These are phyloP conservation scores for Persicaria tinctoria DNA, from an alignment of 148 eudicot genomes.

Conservation along the genomic window DNA sequence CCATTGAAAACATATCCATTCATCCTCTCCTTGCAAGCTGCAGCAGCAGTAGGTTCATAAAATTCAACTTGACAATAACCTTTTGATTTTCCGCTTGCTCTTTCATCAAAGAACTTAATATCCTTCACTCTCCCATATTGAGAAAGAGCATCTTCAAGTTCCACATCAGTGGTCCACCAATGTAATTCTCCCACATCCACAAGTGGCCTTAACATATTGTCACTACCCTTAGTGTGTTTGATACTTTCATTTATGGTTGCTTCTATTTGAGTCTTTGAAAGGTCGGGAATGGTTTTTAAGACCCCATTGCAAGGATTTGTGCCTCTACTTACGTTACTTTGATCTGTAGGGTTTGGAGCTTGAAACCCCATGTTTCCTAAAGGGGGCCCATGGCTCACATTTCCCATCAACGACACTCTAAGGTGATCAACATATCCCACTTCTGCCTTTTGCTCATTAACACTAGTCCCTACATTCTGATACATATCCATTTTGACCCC, in stretches of 20 bases:
- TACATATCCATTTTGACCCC: slow-evolving; percentile 30
- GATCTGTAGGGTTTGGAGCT: slow-evolving; percentile 36
- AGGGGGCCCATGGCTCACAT: slow-evolving; percentile 32
- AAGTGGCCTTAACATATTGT: slow-evolving; percentile 43
- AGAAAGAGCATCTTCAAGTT: slow-evolving; percentile 65
- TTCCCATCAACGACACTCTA: slow-evolving; percentile 27
- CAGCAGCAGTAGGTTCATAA: slow-evolving; percentile 50
- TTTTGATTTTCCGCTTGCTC: slow-evolving; percentile 96
- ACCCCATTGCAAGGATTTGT: slow-evolving; percentile 31
- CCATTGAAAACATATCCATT: slow-evolving; percentile 78
- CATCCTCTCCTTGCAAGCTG: slow-evolving; percentile 89
- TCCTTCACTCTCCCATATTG: slow-evolving; percentile 86
- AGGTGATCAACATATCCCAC: slow-evolving; percentile 16
- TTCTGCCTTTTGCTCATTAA: slow-evolving; percentile 36
- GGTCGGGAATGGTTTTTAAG: slow-evolving; percentile 33
- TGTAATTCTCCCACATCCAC: slow-evolving; percentile 86
- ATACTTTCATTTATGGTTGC: slow-evolving; percentile 34
- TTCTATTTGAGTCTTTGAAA: slow-evolving; percentile 30
- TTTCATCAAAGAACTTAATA: slow-evolving; percentile 88
- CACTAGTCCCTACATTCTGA: slow-evolving; percentile 25
- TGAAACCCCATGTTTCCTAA: slow-evolving; percentile 40
- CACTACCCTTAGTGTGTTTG: slow-evolving; percentile 35
- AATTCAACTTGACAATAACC: slow-evolving; percentile 98
- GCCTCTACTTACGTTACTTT: slow-evolving; percentile 30
- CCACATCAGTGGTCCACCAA: slow-evolving; percentile 99